Percentiles rank a stretch among this genome's conserved stretches.
These are phyloP conservation scores for Posidonia oceanica DNA, from an alignment of 116 monocot genomes.

Conservation along the genomic window DNA sequence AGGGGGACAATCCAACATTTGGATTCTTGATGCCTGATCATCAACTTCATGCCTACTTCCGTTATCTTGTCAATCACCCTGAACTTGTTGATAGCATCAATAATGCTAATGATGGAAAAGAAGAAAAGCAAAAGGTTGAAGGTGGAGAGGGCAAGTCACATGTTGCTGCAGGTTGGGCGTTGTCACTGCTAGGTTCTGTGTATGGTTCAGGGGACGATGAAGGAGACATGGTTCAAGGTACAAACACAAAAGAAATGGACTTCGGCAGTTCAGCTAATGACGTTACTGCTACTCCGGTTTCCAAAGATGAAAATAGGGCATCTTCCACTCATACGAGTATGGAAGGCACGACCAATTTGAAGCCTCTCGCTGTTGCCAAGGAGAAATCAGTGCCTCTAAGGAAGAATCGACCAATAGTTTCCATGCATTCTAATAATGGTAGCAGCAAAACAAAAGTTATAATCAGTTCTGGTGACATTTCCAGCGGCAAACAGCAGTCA, in stretches of 20 bases:
- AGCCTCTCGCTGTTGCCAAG: constrained; percentile 13
- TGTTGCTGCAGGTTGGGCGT: constrained; percentile 32
- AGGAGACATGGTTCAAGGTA: constrained; percentile 22
- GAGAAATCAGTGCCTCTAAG: constrained; percentile 27
- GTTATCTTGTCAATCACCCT: constrained; percentile 73
- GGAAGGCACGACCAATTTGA: constrained; percentile 16
- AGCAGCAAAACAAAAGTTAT: constrained; percentile 19
- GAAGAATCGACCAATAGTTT: constrained; percentile 20
- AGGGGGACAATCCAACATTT: constrained; percentile 91
- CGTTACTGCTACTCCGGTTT: neutral
- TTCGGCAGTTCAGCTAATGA: neutral
- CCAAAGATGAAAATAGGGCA: constrained; percentile 1
- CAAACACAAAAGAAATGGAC: constrained; percentile 13
- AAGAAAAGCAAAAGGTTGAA: constrained; percentile 15
- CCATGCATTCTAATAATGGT: constrained; percentile 6
- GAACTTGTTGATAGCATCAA: constrained; percentile 35
- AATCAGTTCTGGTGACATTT: constrained; percentile 5
- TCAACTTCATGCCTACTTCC: constrained; percentile 79
- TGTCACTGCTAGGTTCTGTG: constrained; percentile 76
- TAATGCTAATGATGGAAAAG: constrained; percentile 12
- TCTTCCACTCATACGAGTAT: constrained; percentile 4
- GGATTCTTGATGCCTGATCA: constrained; percentile 95
- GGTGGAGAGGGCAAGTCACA: constrained; percentile 9
- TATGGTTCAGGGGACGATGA: constrained; percentile 75
- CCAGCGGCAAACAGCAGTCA: neutral